phyloP scores from a whole-genome alignment of 2,329 filamentous ascomycete species.

The Ceratocystis papillata region DNA sequence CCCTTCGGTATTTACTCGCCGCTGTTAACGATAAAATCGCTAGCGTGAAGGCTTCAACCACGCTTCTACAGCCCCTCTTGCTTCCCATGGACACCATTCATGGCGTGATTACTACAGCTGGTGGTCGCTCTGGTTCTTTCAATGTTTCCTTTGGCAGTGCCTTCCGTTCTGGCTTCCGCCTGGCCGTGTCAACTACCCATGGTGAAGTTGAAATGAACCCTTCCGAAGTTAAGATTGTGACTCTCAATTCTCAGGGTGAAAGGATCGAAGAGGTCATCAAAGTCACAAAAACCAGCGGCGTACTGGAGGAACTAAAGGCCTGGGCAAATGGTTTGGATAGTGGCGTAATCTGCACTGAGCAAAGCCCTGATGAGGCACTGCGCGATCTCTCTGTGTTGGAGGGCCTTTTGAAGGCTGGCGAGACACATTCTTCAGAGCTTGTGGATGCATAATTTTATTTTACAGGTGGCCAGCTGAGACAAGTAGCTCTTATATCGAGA shows the following conservation, averaged over 20 bases:
- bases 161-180: conserved; percentile 41
- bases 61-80: conserved; percentile 45
- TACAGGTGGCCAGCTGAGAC: no score
- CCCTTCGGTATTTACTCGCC: conserved; percentile 46
- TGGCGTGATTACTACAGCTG: conserved; percentile 44
- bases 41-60: conserved; percentile 45
- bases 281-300: conserved; percentile 37
- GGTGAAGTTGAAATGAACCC: conserved; percentile 43
- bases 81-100: conserved; percentile 57
- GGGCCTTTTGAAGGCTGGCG: conserved; percentile 25
- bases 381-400: conserved; percentile 51
- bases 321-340: conserved; percentile 46
- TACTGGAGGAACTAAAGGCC: conserved; percentile 49
- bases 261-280: conserved; percentile 25
- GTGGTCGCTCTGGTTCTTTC: conserved; percentile 47
- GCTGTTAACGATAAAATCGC: conserved; percentile 36
- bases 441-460: conserved; percentile 1
- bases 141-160: conserved; percentile 48
- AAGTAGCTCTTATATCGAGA: no score
- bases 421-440: conserved; percentile 14
- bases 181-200: conserved; percentile 46
- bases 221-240: conserved; percentile 36
- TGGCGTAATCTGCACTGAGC: conserved; percentile 40
- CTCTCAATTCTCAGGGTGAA: conserved; percentile 31
- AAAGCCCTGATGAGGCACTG: conserved; percentile 48